Evolutionary conservation across 306 rosid genomes (phyloP), one percentile per base, ranked within the genome.

Genomic region (Potentilla sterilis): DNA sequence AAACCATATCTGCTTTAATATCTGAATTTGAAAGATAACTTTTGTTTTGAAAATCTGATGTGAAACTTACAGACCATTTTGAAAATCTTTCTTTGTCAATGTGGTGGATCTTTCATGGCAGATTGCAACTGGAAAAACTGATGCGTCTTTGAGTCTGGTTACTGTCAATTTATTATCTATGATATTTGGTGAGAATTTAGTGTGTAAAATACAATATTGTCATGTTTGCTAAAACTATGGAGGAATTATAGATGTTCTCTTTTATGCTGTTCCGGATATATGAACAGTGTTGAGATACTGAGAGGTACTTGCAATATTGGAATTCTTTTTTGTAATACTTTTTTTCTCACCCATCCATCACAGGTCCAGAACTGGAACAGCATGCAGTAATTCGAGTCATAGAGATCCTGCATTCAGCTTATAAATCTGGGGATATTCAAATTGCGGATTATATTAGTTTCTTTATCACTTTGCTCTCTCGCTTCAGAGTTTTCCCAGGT

Each of bases 341-440:
- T 7, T 52, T 67, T 79, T 80, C 46, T 69, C 52, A 61, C 67
- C 42, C 69, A 21, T 64, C 41, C 34, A 22, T 81, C 82, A 79
- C 87, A 95, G 98, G 91, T 79, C 89, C 87, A 42, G 89, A 88
- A 83, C 79, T 92, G 79, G 93, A 90, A n/a, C 86, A 89, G 4
- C 24, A 32, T 46, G 67, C 71, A 55, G 71, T 89, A 75, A 84
- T 85, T 73, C 87, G 91, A 41, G 81, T 70, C 19, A 64, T 92
- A 15, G 97, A 92, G 83, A 78, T 90, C 81, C 86, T 95, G 71
- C 81, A 92, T 81, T 89, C 90, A 24, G 83, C 92, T 61, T 92
- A 87, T 79, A 79, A 71, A 70, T 86, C 75, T 34, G 96, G 97
- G 55, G 84, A 74, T 46, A 78, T 92, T 42, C 78, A 77, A 76